Percentiles rank a stretch among this genome's conserved stretches.
Evolutionary conservation across 768 basidiomycete species (phyloP).

Genomic region (Hericium rajendrae): DNA sequence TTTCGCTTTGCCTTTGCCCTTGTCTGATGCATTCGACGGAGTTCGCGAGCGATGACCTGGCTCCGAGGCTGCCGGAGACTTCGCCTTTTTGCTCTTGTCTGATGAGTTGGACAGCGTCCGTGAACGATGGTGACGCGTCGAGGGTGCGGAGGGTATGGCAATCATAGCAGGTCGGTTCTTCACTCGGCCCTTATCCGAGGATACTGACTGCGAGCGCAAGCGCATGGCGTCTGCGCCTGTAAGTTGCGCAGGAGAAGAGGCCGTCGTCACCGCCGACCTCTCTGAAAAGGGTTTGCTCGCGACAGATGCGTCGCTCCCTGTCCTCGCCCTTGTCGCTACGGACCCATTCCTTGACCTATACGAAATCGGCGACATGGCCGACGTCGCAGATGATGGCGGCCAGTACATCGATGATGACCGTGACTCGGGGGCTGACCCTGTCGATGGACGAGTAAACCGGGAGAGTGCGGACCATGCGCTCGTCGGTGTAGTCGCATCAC

Average conservation of each 20-base stretch:
- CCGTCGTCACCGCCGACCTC: neutral
- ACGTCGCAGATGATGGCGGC: neutral
- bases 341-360: neutral
- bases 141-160: neutral
- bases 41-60: neutral
- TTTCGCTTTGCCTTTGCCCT: neutral
- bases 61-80: neutral
- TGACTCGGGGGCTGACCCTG: neutral
- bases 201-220: neutral
- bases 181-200: neutral
- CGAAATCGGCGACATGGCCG: neutral
- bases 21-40: neutral
- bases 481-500: neutral
- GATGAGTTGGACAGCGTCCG: constrained; percentile 1
- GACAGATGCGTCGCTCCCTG: neutral
- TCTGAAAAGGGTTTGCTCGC: neutral
- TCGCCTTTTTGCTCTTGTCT: neutral
- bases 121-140: neutral
- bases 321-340: neutral
- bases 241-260: neutral
- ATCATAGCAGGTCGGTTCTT: neutral
- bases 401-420: neutral
- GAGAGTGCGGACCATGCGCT: neutral
- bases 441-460: neutral
- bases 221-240: neutral